Base-by-base conservation (phyloP, 2,329 filamentous ascomycete species). In the Ophiocordyceps robertsii region DNA sequence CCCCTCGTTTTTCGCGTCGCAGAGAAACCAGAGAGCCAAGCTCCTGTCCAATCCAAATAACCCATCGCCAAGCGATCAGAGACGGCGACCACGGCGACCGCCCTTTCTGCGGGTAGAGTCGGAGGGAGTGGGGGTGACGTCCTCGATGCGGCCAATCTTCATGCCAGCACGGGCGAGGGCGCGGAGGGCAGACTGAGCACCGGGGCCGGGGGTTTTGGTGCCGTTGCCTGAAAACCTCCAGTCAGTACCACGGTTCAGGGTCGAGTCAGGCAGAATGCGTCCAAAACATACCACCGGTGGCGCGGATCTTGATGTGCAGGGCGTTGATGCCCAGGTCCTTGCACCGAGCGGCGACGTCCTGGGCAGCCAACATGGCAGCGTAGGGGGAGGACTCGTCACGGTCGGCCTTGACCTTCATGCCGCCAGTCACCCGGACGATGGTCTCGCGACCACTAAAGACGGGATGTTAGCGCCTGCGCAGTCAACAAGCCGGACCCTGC, bases 361-460 rank as follows among this genome's bases (percentile, higher is more conserved):
- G 92, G 56, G 92, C 92, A 73, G 92, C 92, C 85, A 98, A 89
- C 92, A 98, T 98, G 73, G 92, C 92, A 63, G 92, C 92, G 80
- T 98, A 98, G 62, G 92, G 92, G 57, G 92, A 96, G 63, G 90
- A 96, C 79, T 98, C 92, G 75, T 98, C 92, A 80, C 92, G 90
- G 67, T 98, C 89, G 71, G 89, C 89, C 84, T 98, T 98, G 81
- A 98, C 92, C 81, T 98, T 98, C 92, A 98, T 98, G 67, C 93
- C 93, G 76, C 93, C 92, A 62, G 93, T 98, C 59, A 98, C 90
- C 86, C 92, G 89, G 81, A 81, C 86, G 77, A 98, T 95, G 74
- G 93, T 98, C 84, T 98, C 92, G 73, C 92, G 92, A 75, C 92
- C 92, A 74, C 86, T 93, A 75, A 68, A 77, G 8, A 29, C 10